These are phyloP conservation scores for Alternaria dauci DNA, from an alignment of 2,329 filamentous ascomycete species.

Conservation along the genomic window DNA sequence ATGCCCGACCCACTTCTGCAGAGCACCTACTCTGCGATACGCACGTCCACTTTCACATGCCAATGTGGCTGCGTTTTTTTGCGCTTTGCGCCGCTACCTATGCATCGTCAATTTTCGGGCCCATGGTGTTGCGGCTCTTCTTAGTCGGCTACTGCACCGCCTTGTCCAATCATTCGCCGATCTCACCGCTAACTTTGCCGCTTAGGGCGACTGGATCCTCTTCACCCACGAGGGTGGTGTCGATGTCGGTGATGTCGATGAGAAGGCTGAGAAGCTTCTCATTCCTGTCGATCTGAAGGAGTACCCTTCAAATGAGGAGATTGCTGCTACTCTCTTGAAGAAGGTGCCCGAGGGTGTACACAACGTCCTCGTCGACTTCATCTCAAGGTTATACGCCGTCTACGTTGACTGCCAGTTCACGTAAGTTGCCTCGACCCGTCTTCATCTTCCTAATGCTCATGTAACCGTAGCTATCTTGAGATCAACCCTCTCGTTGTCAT, in stretches of 20 bases:
- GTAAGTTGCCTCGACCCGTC: slow-evolving; percentile 38
- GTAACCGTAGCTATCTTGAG: slow-evolving; percentile 76
- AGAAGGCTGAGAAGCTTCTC: slow-evolving; percentile 97
- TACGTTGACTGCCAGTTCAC: slow-evolving; percentile 99
- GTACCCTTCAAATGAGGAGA: slow-evolving; percentile 95
- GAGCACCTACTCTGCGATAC: slow-evolving; percentile 41
- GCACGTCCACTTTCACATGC: slow-evolving; percentile 49
- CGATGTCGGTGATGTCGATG: slow-evolving; percentile 98
- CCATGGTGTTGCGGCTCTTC: slow-evolving; percentile 48
- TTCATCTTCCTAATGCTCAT: slow-evolving; percentile 23
- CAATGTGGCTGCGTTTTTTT: slow-evolving; percentile 28
- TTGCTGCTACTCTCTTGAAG: slow-evolving; percentile 83
- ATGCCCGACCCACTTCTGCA: slow-evolving; percentile 50
- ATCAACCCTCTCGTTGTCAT: slow-evolving; percentile 99
- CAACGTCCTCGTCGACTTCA: slow-evolving; percentile 99
- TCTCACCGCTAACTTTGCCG: slow-evolving; percentile 42
- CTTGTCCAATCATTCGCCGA: slow-evolving; percentile 39
- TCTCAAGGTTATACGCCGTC: slow-evolving; percentile 96
- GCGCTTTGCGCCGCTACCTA: slow-evolving; percentile 24
- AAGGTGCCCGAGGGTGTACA: slow-evolving; percentile 95
- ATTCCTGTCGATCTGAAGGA: slow-evolving; percentile 94
- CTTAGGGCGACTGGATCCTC: slow-evolving; percentile 97
- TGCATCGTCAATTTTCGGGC: slow-evolving; percentile 25
- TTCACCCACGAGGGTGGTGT: slow-evolving; percentile 99
- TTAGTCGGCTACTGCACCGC: slow-evolving; percentile 27